phyloP scores from a whole-genome alignment of 208 protist species.

The Trichomonas gallinae region DNA sequence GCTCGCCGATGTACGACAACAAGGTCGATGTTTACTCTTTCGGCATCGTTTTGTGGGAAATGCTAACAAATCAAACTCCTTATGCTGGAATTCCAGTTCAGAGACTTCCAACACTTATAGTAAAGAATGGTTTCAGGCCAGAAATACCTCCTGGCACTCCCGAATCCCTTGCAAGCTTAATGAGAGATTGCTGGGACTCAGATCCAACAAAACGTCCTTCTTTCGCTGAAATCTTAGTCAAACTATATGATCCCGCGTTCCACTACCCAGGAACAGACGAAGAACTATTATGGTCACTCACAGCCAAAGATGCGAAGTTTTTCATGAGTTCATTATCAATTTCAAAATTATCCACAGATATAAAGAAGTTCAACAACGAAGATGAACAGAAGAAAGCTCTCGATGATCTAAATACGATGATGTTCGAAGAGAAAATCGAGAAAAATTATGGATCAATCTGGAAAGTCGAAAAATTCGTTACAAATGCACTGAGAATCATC shows the following conservation, averaged over 20 bases:
- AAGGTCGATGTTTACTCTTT: constrained; percentile 44
- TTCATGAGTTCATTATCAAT: neutral
- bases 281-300: neutral
- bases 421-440: neutral
- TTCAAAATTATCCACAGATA: neutral
- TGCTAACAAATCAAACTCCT: constrained; percentile 40
- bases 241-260: neutral
- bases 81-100: neutral
- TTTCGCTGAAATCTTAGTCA: neutral
- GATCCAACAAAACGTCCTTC: neutral
- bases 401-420: neutral
- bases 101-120: neutral
- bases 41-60: constrained; percentile 45
- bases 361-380: neutral
- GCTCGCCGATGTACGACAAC: constrained; percentile 30
- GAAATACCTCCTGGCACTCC: neutral
- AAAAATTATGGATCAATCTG: neutral
- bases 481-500: neutral
- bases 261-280: neutral
- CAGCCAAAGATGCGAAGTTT: neutral
- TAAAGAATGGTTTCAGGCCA: neutral
- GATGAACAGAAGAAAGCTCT: neutral
- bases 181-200: neutral
- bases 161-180: neutral
- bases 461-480: neutral